Conservation (phyloP, 805 yeast genomes). For the Metschnikowia anglica region DNA sequence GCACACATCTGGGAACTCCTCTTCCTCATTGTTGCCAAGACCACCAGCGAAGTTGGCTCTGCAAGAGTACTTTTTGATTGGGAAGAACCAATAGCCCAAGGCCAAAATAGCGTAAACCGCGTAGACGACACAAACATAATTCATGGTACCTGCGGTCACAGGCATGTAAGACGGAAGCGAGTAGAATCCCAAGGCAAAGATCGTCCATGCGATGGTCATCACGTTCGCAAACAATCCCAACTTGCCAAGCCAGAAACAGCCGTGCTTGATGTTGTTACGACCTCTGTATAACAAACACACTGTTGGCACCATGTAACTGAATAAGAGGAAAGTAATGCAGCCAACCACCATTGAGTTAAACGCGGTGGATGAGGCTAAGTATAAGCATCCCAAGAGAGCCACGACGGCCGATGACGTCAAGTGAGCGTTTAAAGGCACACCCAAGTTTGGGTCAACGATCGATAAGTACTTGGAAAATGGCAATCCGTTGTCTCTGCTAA, state of each 20-base stretch:
- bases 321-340: slow-evolving; percentile 39
- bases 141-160: slow-evolving; percentile 29
- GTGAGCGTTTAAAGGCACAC: slow-evolving; percentile 43
- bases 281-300: slow-evolving; percentile 36
- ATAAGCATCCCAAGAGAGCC: slow-evolving; percentile 38
- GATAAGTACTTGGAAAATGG: slow-evolving; percentile 41
- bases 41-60: slow-evolving; percentile 45
- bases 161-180: slow-evolving; percentile 38
- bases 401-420: slow-evolving; percentile 35
- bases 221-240: slow-evolving; percentile 35
- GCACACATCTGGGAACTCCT: slow-evolving; percentile 46
- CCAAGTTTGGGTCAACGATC: slow-evolving; percentile 37
- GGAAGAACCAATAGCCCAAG: slow-evolving; percentile 44
- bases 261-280: slow-evolving; percentile 38
- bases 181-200: slow-evolving; percentile 39
- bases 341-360: slow-evolving; percentile 41
- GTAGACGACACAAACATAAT: slow-evolving; percentile 29
- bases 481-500: slow-evolving; percentile 44
- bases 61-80: slow-evolving; percentile 38
- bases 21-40: slow-evolving; percentile 37
- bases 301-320: slow-evolving; percentile 39
- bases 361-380: slow-evolving; percentile 39
- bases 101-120: slow-evolving; percentile 35
- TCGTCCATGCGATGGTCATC: slow-evolving; percentile 34
- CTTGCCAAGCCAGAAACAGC: slow-evolving; percentile 44